Percentiles rank a stretch among this genome's conserved stretches.
Conservation (phyloP, 352 stramenopile genomes). For the Pythium scleroteichum region DNA sequence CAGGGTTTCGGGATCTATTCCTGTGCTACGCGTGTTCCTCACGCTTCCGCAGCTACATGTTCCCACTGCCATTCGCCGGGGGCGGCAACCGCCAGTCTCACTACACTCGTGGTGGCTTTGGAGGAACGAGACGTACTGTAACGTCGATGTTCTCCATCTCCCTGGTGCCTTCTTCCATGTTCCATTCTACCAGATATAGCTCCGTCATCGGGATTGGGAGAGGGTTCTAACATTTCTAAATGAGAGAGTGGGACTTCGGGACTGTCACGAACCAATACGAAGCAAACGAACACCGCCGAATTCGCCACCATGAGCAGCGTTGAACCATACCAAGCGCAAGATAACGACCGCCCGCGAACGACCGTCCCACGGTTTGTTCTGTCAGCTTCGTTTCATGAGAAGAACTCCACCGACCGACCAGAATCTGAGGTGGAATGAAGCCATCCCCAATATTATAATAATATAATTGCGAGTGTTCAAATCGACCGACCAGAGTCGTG, state of each 20-base stretch:
- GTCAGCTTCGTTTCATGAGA: slow-evolving; percentile 10
- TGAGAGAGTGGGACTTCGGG: not conserved
- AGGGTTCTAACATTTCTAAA: slow-evolving; percentile 17
- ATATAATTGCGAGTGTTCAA: not conserved
- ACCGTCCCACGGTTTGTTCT: slow-evolving; percentile 9
- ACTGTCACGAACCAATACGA: slow-evolving; percentile 8
- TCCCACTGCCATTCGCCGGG: too few relatives aligned
- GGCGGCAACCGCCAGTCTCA: too few relatives aligned
- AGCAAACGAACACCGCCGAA: slow-evolving; percentile 19
- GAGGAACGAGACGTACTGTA: too few relatives aligned
- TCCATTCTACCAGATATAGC: too few relatives aligned
- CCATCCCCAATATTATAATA: not conserved
- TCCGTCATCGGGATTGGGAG: not conserved
- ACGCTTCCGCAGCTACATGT: too few relatives aligned
- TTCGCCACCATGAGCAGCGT: slow-evolving; percentile 4
- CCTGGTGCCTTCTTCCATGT: too few relatives aligned
- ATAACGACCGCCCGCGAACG: slow-evolving; percentile 17
- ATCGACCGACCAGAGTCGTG: slow-evolving; percentile 12
- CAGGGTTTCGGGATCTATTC: too few relatives aligned
- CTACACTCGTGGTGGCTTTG: too few relatives aligned
- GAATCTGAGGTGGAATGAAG: not conserved
- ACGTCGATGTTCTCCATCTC: too few relatives aligned
- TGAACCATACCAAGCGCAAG: slow-evolving; percentile 6
- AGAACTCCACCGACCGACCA: slow-evolving; percentile 16
- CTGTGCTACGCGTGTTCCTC: too few relatives aligned